phyloP scores from a whole-genome alignment of 1,139 yeast genomes.

The Blastobotrys serpentis region DNA sequence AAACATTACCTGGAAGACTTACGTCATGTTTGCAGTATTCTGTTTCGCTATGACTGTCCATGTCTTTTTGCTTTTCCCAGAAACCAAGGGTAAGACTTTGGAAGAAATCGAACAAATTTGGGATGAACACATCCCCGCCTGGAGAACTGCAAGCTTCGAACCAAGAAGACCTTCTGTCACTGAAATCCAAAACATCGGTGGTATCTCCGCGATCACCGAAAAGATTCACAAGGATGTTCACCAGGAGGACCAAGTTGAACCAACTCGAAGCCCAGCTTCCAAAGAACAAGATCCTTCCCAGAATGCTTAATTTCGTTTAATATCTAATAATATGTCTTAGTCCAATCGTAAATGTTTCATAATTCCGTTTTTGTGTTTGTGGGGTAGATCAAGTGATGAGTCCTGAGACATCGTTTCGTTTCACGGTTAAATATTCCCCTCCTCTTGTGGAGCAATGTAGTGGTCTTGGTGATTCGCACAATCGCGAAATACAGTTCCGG shows the following conservation, averaged over 20 bases:
- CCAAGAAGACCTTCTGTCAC: constrained; percentile 23
- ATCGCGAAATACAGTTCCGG: no score
- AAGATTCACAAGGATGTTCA: constrained; percentile 28
- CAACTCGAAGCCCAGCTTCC: constrained; percentile 32
- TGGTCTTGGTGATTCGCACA: no score
- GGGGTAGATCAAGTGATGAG: no score
- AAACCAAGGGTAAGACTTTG: constrained; percentile 70
- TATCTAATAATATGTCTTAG: no score
- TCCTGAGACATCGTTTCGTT: no score
- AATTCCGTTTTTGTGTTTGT: no score
- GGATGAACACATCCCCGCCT: constrained; percentile 33
- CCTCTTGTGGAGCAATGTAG: no score
- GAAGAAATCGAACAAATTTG: constrained; percentile 70
- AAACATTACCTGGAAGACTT: constrained; percentile 55
- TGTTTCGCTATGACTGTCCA: constrained; percentile 55
- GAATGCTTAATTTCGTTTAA: no score
- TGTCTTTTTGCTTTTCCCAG: constrained; percentile 61
- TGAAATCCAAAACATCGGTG: constrained; percentile 21
- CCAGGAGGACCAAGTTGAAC: no score
- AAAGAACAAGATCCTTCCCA: no score
- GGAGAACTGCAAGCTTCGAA: constrained; percentile 30
- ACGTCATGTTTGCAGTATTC: constrained; percentile 68
- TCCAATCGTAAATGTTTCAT: no score
- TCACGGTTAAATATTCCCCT: no score
- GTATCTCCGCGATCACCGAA: constrained; percentile 21